Evolutionary conservation across 2,329 filamentous ascomycete genomes (phyloP).

Genomic region (Sordariomycetes sp.): DNA sequence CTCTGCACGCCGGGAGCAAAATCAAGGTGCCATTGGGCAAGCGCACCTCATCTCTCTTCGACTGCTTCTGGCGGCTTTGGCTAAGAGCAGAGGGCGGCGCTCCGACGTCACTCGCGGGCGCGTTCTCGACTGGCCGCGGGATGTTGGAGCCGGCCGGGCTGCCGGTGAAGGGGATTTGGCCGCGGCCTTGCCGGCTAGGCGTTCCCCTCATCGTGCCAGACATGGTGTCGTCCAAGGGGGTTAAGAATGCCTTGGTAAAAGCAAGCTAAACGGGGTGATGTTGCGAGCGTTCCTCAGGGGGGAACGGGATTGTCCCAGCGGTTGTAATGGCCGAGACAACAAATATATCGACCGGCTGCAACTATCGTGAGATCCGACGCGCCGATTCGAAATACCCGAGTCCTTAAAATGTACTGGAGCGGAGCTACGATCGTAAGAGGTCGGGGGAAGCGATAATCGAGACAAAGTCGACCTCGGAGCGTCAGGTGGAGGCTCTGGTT

Average conservation of each 20-base stretch:
- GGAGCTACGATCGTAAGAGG: not conserved
- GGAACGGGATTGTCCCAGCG: not conserved
- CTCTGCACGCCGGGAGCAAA: not conserved
- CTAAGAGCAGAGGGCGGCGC: conserved; percentile 64
- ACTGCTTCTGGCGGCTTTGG: conserved; percentile 90
- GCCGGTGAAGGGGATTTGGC: conserved; percentile 47
- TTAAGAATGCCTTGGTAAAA: not conserved
- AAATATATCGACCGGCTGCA: not conserved
- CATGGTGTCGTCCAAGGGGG: conserved; percentile 24
- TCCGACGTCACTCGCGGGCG: conserved; percentile 44
- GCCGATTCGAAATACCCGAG: not conserved
- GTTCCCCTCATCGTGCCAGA: conserved; percentile 60
- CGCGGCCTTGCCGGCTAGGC: conserved; percentile 52
- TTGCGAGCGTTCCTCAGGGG: not conserved
- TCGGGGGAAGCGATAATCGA: not conserved
- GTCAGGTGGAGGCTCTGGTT: not conserved
- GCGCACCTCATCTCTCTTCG: conserved; percentile 94
- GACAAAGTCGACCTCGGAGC: not conserved
- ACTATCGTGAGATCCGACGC: not conserved
- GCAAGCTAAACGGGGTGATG: not conserved
- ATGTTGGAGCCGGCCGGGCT: conserved; percentile 45
- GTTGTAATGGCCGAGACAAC: not conserved
- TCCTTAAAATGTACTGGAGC: not conserved
- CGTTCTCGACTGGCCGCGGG: conserved; percentile 54
- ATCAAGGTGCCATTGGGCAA: not conserved